Percentiles rank a stretch among this genome's conserved stretches.
These are phyloP conservation scores for Phytophthora hybrid DNA, from an alignment of 352 stramenopile genomes.

Conservation along the genomic window DNA sequence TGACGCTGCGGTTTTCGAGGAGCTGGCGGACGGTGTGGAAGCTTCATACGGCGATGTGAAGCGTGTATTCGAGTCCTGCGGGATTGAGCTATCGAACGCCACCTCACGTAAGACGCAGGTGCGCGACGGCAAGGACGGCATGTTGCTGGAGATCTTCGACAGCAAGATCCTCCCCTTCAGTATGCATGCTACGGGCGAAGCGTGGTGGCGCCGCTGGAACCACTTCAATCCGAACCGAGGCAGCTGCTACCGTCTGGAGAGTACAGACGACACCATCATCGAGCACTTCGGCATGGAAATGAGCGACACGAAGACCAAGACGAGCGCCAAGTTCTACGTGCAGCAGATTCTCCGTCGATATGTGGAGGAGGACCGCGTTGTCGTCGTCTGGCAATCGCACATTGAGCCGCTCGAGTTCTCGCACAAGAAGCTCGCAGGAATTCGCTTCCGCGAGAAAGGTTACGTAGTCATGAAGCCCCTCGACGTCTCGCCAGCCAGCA, in stretches of 20 bases:
- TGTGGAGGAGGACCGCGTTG: constrained; percentile 56
- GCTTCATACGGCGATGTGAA: constrained; percentile 42
- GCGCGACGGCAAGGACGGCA: constrained; percentile 33
- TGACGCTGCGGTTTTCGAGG: constrained; percentile 38
- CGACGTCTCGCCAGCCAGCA: constrained; percentile 6
- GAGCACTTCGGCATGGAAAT: constrained; percentile 66
- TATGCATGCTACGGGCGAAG: constrained; percentile 40
- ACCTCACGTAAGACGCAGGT: constrained; percentile 37
- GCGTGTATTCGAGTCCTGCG: constrained; percentile 36
- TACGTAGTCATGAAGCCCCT: constrained; percentile 67
- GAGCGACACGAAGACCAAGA: constrained; percentile 53
- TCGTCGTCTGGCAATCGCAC: constrained; percentile 68
- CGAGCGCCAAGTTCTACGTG: constrained; percentile 54
- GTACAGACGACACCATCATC: constrained; percentile 41
- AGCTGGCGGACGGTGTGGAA: constrained; percentile 37
- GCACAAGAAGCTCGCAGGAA: constrained; percentile 43
- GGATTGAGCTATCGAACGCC: constrained; percentile 21
- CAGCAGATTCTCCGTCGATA: constrained; percentile 66
- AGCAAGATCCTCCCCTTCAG: constrained; percentile 51
- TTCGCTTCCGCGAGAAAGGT: constrained; percentile 59
- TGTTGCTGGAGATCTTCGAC: constrained; percentile 53
- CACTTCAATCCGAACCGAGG: constrained; percentile 43
- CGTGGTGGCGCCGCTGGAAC: constrained; percentile 53
- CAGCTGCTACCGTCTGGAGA: constrained; percentile 31
- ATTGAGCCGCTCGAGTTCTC: constrained; percentile 72